Base-by-base conservation (phyloP, 73 alveolate genomes). In the Tetrahymena thermophila region DNA sequence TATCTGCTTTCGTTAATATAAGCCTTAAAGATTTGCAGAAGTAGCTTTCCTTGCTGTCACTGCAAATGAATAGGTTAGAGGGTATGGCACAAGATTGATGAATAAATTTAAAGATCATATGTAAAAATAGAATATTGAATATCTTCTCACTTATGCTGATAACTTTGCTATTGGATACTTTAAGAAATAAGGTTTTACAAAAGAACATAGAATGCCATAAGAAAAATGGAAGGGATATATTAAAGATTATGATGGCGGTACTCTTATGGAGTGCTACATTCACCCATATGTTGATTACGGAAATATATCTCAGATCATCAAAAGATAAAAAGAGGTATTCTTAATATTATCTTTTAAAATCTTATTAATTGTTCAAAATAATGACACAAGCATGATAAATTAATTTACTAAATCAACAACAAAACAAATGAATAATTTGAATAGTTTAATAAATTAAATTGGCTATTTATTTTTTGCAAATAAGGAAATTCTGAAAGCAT, bases 71-170 rank as follows among this genome's bases (percentile, higher is more conserved):
- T 38, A 94, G 84, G 98, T 98, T 17, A 97, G 97, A 55, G 99
- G 99, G 17, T 98, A 97, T 93, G 99, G 99, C n/a, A 99, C 99
- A 0, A 96, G 99, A 94, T 96, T 99, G 56, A 99, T 99, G 99
- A 99, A 99, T 93, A 96, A 96, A 96, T 98, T 99, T 89, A 99
- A 99, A 93, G 98, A 97, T 85, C 98, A 98, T 93, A 98, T 98
- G 34, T 94, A 98, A 94, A 96, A 94, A 15, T 97, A 96, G 93
- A 98, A 98, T 84, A 96, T 98, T 28, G 98, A 98, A 94, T 98
- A 99, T 94, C 97, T 99, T 96, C 98, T 99, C 94, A 99, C 99
- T 34, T 99, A 98, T 95, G 99, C 99, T 21, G 99, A 99, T 96
- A 99, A 99, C 96, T 96, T 96, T 93, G 99, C 99, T 1, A 98